Conservation (phyloP, 1,284 basidiomycete genomes). For the Anthracocystis walkeri region DNA sequence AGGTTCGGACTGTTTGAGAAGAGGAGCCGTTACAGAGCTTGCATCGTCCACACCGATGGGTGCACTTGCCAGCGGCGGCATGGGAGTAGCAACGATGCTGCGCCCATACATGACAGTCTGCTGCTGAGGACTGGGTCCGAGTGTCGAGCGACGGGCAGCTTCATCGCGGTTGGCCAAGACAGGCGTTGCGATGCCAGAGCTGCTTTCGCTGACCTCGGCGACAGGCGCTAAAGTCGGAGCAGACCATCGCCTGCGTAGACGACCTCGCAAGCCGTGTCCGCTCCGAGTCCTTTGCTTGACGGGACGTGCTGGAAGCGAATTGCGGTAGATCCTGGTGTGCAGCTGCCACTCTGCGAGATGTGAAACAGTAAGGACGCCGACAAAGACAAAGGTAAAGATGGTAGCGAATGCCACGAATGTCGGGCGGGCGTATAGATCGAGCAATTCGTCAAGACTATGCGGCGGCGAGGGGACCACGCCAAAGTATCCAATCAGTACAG, state of each 20-base stretch:
- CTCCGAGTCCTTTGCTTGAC: slow-evolving; percentile 25
- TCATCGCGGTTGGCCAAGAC: slow-evolving; percentile 55
- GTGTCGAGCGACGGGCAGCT: slow-evolving; percentile 17
- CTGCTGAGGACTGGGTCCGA: slow-evolving; percentile 18
- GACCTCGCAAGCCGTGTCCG: slow-evolving; percentile 14
- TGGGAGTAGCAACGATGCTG: slow-evolving; percentile 32
- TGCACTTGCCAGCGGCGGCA: slow-evolving; percentile 7
- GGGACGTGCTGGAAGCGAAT: slow-evolving; percentile 16
- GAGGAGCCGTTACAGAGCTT: not conserved
- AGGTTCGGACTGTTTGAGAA: not conserved
- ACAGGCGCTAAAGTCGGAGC: slow-evolving; percentile 66
- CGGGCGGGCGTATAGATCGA: slow-evolving; percentile 81
- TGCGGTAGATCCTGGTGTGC: slow-evolving; percentile 38
- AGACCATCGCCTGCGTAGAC: slow-evolving; percentile 49
- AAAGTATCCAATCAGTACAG: slow-evolving; percentile 89
- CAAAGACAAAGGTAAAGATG: slow-evolving; percentile 76
- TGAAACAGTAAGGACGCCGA: slow-evolving; percentile 71
- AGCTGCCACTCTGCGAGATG: slow-evolving; percentile 68
- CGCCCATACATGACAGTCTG: slow-evolving; percentile 30
- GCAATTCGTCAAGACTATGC: slow-evolving; percentile 87
- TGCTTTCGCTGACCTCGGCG: slow-evolving; percentile 67
- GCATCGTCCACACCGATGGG: not conserved
- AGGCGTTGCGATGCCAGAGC: slow-evolving; percentile 65
- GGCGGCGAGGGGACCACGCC: slow-evolving; percentile 91
- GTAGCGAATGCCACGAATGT: slow-evolving; percentile 81